Evolutionary conservation across 768 basidiomycete species (phyloP).

Genomic region (Coprinopsis strossmayeri): DNA sequence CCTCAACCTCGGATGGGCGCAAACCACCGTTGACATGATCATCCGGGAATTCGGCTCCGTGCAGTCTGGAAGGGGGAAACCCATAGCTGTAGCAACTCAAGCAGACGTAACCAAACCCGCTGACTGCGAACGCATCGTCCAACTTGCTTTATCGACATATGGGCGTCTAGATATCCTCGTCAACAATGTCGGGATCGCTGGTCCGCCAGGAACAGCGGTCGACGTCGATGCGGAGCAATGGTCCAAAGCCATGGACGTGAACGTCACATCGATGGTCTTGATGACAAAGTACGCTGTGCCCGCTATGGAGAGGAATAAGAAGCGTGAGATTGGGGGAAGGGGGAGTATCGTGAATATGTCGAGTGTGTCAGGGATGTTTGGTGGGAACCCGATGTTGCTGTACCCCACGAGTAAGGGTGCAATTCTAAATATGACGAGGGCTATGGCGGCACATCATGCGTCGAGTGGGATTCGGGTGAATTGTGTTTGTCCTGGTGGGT

Average conservation of each 20-base stretch:
- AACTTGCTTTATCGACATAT: conserved; percentile 26
- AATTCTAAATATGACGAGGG: conserved; percentile 36
- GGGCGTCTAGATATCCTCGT: conserved; percentile 37
- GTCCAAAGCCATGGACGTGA: conserved; percentile 29
- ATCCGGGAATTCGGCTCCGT: conserved; percentile 26
- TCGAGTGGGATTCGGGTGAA: conserved; percentile 33
- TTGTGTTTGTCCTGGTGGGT: conserved; percentile 34
- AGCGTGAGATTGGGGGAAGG: conserved; percentile 23
- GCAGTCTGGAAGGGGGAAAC: conserved; percentile 17
- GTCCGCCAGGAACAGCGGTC: conserved; percentile 31
- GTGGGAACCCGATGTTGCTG: conserved; percentile 32
- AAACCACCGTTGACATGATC: conserved; percentile 34
- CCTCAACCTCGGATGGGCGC: conserved; percentile 28
- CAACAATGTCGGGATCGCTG: conserved; percentile 35
- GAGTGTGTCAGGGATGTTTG: conserved; percentile 30
- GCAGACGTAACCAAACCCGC: conserved; percentile 29
- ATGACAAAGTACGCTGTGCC: conserved; percentile 37
- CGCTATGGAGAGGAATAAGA: conserved; percentile 32
- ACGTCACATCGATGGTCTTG: conserved; percentile 37
- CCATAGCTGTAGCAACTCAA: conserved; percentile 27
- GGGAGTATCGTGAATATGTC: conserved; percentile 37
- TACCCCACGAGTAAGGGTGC: conserved; percentile 40
- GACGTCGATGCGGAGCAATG: conserved; percentile 30
- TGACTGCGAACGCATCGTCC: conserved; percentile 30
- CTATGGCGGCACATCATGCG: conserved; percentile 38